phyloP scores from a whole-genome alignment of 2,329 filamentous ascomycete species.

The Xylaria sp. region DNA sequence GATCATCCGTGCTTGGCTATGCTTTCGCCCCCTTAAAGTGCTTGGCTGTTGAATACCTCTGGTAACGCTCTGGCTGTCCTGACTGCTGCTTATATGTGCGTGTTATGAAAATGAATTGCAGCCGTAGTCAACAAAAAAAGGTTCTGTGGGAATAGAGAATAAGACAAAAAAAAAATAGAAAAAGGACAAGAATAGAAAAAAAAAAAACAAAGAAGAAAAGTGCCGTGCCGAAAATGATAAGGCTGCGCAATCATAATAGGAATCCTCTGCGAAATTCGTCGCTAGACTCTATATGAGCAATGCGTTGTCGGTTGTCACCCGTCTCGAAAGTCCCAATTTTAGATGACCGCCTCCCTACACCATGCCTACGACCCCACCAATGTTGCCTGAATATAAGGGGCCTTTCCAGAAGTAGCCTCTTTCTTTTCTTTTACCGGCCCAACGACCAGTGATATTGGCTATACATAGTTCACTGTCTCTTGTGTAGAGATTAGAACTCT shows the following conservation, averaged over 20 bases:
- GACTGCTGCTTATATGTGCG: constrained; percentile 23
- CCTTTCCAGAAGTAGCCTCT: constrained; percentile 33
- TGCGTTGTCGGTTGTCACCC: constrained; percentile 28
- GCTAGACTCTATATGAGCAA: constrained; percentile 38
- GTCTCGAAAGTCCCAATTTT: constrained; percentile 29
- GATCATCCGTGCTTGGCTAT: constrained; percentile 26
- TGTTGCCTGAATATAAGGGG: constrained; percentile 24
- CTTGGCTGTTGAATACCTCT: constrained; percentile 21
- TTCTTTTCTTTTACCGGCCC: constrained; percentile 21
- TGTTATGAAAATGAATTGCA: constrained; percentile 25
- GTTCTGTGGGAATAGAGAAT: constrained; percentile 3
- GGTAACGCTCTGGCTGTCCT: constrained; percentile 19
- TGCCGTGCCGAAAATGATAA: constrained; percentile 30
- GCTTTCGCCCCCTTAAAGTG: constrained; percentile 19
- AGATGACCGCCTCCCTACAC: constrained; percentile 28
- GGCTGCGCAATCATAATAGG: constrained; percentile 24
- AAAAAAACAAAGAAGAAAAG: constrained; percentile 14
- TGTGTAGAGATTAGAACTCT: constrained; percentile 24
- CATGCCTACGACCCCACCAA: constrained; percentile 30
- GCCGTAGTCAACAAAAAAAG: constrained; percentile 15
- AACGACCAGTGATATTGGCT: constrained; percentile 24
- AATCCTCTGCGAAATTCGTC: constrained; percentile 30
- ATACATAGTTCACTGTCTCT: constrained; percentile 31
- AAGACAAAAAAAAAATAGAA: constrained; percentile 9
- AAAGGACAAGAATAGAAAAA: too few relatives aligned